These are phyloP conservation scores for Boechera retrofracta DNA, from an alignment of 345 rosid species.

Conservation along the genomic window DNA sequence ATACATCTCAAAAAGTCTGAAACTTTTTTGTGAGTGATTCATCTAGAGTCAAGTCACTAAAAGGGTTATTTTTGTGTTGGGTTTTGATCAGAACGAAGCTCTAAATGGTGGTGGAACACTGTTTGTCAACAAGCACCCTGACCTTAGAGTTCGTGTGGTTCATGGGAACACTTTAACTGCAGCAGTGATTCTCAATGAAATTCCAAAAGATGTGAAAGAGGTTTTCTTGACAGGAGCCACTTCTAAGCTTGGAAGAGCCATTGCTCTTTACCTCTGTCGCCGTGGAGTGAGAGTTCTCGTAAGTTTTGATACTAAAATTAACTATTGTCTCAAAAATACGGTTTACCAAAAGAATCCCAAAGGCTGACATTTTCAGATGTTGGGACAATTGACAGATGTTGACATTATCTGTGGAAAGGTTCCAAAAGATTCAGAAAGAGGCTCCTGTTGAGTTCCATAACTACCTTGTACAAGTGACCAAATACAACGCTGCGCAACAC, in stretches of 20 bases:
- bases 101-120: constrained; percentile 95
- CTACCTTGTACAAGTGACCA: constrained; percentile 91
- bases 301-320: constrained; percentile 38
- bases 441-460: constrained; percentile 79
- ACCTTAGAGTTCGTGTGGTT: constrained; percentile 85
- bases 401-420: constrained; percentile 81
- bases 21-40: constrained; percentile 11
- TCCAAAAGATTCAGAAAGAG: constrained; percentile 83
- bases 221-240: constrained; percentile 97
- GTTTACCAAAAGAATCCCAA: constrained; percentile 2
- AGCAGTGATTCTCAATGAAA: constrained; percentile 86
- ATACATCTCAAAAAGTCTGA: neutral
- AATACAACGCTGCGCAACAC: constrained; percentile 82
- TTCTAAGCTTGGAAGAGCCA: constrained; percentile 97
- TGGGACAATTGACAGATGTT: constrained; percentile 67
- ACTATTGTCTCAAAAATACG: neutral
- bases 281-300: constrained; percentile 84
- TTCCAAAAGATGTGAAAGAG: constrained; percentile 73
- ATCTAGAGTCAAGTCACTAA: constrained; percentile 7
- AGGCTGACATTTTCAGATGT: neutral
- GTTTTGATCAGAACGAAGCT: constrained; percentile 73
- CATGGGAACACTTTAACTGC: constrained; percentile 99
- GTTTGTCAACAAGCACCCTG: constrained; percentile 80
- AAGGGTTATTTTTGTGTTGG: neutral
- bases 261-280: constrained; percentile 90